A percentile compares a stretch with the other conserved stretches of the same genome.
Evolutionary conservation across 495 filamentous ascomycete genomes (phyloP).

Genomic region (Penicillium lagena): DNA sequence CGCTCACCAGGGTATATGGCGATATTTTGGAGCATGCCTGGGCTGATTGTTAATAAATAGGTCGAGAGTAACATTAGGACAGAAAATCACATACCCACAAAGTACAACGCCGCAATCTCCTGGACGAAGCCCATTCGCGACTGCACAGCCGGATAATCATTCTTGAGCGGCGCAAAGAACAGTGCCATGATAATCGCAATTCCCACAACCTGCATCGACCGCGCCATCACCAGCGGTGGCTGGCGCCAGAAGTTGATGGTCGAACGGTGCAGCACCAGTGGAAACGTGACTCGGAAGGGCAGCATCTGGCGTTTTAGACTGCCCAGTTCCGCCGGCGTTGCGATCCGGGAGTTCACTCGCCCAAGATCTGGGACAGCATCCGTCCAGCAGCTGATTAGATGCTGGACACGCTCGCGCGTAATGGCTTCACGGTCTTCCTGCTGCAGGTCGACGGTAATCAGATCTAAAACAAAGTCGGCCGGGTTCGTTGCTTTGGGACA

Average conservation of each 20-base stretch:
- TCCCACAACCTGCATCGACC: constrained; percentile 62
- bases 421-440: constrained; percentile 49
- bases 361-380: constrained; percentile 14
- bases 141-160: constrained; percentile 61
- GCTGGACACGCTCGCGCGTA: constrained; percentile 51
- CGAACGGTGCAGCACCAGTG: constrained; percentile 55
- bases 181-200: constrained; percentile 59
- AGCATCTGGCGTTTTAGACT: constrained; percentile 54
- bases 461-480: constrained; percentile 68
- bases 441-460: constrained; percentile 69
- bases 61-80: background rate
- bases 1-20: constrained; percentile 63
- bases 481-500: constrained; percentile 65
- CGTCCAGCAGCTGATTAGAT: constrained; percentile 43
- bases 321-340: constrained; percentile 65
- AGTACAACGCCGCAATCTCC: constrained; percentile 63
- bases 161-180: constrained; percentile 65
- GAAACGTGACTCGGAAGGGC: constrained; percentile 55
- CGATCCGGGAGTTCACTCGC: constrained; percentile 33
- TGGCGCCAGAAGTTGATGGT: constrained; percentile 62
- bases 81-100: constrained; percentile 56
- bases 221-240: constrained; percentile 55
- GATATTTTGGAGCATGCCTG: constrained; percentile 73
- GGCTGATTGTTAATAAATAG: constrained; percentile 13
- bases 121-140: constrained; percentile 66